These are phyloP conservation scores for Acephala macrosclerotiorum DNA, from an alignment of 2,329 filamentous ascomycete genomes.

Conservation along the genomic window DNA sequence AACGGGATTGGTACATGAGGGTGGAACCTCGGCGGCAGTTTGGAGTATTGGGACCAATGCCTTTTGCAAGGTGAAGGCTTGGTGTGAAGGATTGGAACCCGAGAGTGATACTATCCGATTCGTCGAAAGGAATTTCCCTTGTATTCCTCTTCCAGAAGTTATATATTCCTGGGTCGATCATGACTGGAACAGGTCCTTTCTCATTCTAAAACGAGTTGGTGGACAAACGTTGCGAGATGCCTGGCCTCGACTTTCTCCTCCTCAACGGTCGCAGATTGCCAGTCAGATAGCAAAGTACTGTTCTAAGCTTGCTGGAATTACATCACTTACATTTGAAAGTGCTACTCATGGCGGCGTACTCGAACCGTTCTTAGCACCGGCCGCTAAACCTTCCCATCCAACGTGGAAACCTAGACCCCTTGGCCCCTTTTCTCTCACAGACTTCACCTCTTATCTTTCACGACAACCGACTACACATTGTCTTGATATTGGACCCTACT, in stretches of 20 bases:
- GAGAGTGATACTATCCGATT: constrained; percentile 24
- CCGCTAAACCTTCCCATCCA: not conserved
- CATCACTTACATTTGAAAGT: constrained; percentile 2
- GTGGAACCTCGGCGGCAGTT: constrained; percentile 14
- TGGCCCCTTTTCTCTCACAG: constrained; percentile 1
- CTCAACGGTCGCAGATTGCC: constrained; percentile 12
- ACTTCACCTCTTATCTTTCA: not conserved
- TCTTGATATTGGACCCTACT: constrained; percentile 4
- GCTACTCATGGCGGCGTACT: not conserved
- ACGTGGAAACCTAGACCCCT: constrained; percentile 10
- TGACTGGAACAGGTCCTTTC: constrained; percentile 18
- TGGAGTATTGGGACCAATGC: constrained; percentile 21
- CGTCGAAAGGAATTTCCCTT: constrained; percentile 17
- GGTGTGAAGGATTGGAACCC: constrained; percentile 21
- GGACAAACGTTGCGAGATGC: constrained; percentile 20
- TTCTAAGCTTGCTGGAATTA: constrained; percentile 7
- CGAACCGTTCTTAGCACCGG: not conserved
- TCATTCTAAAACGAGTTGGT: constrained; percentile 26
- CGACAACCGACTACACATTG: not conserved
- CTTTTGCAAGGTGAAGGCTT: constrained; percentile 29
- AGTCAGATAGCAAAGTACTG: constrained; percentile 6
- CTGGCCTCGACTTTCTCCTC: constrained; percentile 16
- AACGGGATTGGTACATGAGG: constrained; percentile 14
- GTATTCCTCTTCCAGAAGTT: constrained; percentile 24
- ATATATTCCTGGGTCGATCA: constrained; percentile 24